These are phyloP conservation scores for Rehmannia glutinosa DNA, from an alignment of 257 asterid genomes.

Conservation along the genomic window DNA sequence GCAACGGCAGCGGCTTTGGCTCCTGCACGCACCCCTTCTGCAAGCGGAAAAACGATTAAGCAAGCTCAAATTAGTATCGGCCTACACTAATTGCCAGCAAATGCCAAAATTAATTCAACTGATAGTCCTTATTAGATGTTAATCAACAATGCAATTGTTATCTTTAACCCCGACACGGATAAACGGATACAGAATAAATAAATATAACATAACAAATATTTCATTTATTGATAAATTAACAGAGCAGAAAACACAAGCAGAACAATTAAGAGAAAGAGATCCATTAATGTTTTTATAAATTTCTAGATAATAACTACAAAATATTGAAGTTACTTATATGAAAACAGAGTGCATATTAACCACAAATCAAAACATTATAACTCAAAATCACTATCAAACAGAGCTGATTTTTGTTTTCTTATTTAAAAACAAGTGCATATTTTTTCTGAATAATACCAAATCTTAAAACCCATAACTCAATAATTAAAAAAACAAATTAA, in stretches of 20 bases:
- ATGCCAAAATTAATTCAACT: no score
- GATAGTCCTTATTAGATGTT: no score
- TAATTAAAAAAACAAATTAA: no score
- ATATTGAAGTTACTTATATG: neutral
- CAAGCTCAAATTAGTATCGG: neutral
- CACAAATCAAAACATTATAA: neutral
- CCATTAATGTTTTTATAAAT: neutral
- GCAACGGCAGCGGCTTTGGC: slow-evolving; percentile 66
- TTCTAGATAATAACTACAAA: neutral
- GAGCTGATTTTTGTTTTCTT: no score
- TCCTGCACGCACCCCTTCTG: slow-evolving; percentile 68
- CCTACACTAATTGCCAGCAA: neutral
- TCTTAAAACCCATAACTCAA: no score
- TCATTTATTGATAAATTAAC: neutral
- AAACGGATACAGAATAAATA: neutral
- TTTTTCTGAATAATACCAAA: no score
- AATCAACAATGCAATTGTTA: no score
- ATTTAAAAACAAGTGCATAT: no score
- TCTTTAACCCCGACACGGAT: no score
- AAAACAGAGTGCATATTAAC: neutral
- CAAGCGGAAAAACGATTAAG: slow-evolving; percentile 13
- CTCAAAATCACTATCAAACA: no score
- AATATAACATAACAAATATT: neutral
- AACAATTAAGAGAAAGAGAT: neutral
- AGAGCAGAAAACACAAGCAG: neutral